These are phyloP conservation scores for Calonectria naviculata DNA, from an alignment of 2,329 filamentous ascomycete species.

Conservation along the genomic window DNA sequence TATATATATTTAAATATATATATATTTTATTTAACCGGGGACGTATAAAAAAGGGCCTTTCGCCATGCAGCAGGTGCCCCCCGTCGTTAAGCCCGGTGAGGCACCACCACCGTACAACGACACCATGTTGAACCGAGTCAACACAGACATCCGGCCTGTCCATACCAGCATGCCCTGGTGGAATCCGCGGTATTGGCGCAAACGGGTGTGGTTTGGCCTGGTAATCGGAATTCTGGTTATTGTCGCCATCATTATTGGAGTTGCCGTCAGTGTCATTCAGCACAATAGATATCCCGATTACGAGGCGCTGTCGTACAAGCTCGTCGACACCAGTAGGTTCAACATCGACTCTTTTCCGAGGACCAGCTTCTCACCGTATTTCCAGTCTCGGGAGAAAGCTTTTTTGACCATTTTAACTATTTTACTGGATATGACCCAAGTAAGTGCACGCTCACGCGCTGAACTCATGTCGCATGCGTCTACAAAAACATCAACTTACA, in stretches of 20 bases:
- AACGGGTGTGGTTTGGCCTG: conserved; percentile 59
- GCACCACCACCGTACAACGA: conserved; percentile 43
- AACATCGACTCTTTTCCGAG: not conserved
- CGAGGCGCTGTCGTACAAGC: conserved; percentile 55
- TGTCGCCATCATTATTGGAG: conserved; percentile 59
- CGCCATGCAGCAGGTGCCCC: conserved; percentile 24
- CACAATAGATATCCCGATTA: conserved; percentile 62
- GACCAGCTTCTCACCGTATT: conserved; percentile 1
- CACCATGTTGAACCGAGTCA: conserved; percentile 33
- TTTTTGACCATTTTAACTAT: conserved; percentile 68
- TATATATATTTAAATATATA: no score
- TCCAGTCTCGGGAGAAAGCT: conserved; percentile 59
- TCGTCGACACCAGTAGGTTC: conserved; percentile 61
- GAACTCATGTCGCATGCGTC: not conserved
- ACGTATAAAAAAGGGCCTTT: not conserved
- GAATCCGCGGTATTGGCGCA: conserved; percentile 64
- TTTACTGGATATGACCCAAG: conserved; percentile 61
- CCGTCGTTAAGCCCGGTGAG: conserved; percentile 36
- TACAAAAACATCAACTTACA: conserved; percentile 5
- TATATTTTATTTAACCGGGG: not conserved
- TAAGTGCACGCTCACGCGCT: conserved; percentile 35
- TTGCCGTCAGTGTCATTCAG: conserved; percentile 53
- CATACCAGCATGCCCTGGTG: conserved; percentile 50
- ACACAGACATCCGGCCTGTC: conserved; percentile 32
- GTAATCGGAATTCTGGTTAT: conserved; percentile 54